Evolutionary conservation across 345 rosid genomes (phyloP).

Genomic region (Dovyalis caffra): DNA sequence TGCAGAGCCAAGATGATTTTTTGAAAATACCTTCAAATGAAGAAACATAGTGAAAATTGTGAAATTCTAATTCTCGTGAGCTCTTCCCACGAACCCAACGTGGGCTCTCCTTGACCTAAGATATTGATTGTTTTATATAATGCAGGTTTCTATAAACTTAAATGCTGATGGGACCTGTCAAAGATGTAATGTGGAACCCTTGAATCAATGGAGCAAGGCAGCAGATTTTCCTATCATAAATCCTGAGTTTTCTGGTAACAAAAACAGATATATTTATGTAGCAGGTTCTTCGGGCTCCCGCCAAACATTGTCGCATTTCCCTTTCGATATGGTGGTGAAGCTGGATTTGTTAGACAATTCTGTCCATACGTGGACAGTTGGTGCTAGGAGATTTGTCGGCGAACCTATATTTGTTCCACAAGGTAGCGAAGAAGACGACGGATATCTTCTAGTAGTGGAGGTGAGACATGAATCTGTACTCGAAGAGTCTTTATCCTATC

Average conservation of each 20-base stretch:
- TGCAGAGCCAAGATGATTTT: no score
- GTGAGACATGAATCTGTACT: constrained; percentile 29
- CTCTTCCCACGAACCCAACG: no score
- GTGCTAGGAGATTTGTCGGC: constrained; percentile 68
- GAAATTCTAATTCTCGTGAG: no score
- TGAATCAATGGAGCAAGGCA: constrained; percentile 58
- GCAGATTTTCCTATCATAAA: constrained; percentile 75
- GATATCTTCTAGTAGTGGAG: constrained; percentile 84
- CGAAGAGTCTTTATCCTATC: no score
- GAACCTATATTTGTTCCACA: constrained; percentile 79
- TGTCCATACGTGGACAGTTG: constrained; percentile 53
- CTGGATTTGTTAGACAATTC: constrained; percentile 36
- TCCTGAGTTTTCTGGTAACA: constrained; percentile 57
- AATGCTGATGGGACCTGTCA: constrained; percentile 45
- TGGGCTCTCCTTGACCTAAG: no score
- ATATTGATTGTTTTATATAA: neutral
- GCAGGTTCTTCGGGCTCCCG: constrained; percentile 74
- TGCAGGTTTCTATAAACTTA: constrained; percentile 54
- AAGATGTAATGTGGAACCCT: constrained; percentile 46
- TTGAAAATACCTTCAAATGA: no score
- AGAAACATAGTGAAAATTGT: no score
- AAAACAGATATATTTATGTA: constrained; percentile 47
- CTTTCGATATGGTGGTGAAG: constrained; percentile 80
- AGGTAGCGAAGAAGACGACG: constrained; percentile 59
- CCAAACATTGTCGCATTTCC: constrained; percentile 64